Conservation (phyloP, 306 rosid genomes). For the Vachellia collinsii region DNA sequence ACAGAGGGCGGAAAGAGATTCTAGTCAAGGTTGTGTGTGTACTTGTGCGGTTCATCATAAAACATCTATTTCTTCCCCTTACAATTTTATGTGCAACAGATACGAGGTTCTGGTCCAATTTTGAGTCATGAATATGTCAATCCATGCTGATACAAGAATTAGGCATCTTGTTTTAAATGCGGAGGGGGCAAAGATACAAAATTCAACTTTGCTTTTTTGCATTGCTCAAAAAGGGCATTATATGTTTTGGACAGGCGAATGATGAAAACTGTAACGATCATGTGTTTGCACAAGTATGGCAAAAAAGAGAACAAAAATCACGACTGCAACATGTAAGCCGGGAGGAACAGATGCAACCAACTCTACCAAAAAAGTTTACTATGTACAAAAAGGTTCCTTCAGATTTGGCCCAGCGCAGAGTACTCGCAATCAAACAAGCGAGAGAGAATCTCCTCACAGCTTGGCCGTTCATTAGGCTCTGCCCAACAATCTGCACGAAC, state of each 20-base stretch:
- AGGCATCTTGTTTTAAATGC: not conserved
- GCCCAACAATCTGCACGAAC: constrained; percentile 78
- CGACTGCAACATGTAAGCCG: constrained; percentile 64
- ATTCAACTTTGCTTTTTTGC: constrained; percentile 26
- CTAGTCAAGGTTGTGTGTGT: not conserved
- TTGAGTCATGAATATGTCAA: constrained; percentile 21
- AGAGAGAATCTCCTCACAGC: constrained; percentile 86
- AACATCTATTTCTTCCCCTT: not conserved
- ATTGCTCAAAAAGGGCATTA: constrained; percentile 37
- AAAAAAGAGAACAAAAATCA: constrained; percentile 49
- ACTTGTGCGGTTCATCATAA: constrained; percentile 14
- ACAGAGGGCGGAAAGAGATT: not conserved
- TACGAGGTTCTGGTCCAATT: not conserved
- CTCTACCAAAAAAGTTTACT: constrained; percentile 66
- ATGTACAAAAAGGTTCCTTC: constrained; percentile 50
- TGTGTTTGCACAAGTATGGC: constrained; percentile 39
- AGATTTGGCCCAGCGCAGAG: constrained; percentile 59
- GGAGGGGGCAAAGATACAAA: not conserved
- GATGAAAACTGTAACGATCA: constrained; percentile 6
- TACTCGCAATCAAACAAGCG: constrained; percentile 87
- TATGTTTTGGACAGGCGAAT: constrained; percentile 4
- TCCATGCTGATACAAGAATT: not conserved
- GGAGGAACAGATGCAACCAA: constrained; percentile 54
- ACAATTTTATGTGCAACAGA: constrained; percentile 9
- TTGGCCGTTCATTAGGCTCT: constrained; percentile 85